Evolutionary conservation across 2,329 filamentous ascomycete genomes (phyloP), one percentile per base, ranked within the genome.

Genomic region (Penicillium paneum): DNA sequence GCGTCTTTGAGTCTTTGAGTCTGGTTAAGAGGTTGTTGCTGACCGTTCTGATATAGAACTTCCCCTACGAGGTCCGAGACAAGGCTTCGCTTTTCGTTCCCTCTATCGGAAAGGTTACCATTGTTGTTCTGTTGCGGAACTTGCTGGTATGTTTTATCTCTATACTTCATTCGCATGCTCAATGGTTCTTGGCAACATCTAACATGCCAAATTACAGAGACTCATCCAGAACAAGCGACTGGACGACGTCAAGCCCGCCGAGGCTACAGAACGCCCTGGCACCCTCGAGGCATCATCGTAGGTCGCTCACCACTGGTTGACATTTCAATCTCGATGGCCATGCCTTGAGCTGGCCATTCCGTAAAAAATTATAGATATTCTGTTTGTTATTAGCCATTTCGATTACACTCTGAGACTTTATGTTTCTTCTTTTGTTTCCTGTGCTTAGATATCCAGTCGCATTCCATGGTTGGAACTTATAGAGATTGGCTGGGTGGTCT

Each of bases 21-120:
- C 11, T 43, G 36, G 5, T 42, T 1, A 13, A 19, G 8, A 15
- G 7, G 7, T 42, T 17, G 1, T 19, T 13, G 40, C 36, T 51
- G n/a, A 49, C 40, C 52, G 12, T 50, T 12, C 24, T 41, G 35
- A 2, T 45, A 36, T 64, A 84, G 79, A 97, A 99, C 77, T 97
- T 97, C 74, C 87, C 87, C 57, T 86, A 88, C 0, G 89, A 89
- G 44, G 86, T 97, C 63, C 97, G 96, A 77, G 89, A 97, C 72
- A 96, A 92, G 78, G 94, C 94, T 2, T 91, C 91, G 5, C 96
- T 99, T 67, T 99, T 97, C 67, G 92, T 97, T 17, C 94, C 94
- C 1, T 94, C 93, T 0, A 95, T 97, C 63, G 94, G 94, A 65
- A 99, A 97, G 79, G 93, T 97, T 44, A 99, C 94, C 0, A 97